phyloP scores from a whole-genome alignment of 768 basidiomycete genomes.

The Lentinula edodes region DNA sequence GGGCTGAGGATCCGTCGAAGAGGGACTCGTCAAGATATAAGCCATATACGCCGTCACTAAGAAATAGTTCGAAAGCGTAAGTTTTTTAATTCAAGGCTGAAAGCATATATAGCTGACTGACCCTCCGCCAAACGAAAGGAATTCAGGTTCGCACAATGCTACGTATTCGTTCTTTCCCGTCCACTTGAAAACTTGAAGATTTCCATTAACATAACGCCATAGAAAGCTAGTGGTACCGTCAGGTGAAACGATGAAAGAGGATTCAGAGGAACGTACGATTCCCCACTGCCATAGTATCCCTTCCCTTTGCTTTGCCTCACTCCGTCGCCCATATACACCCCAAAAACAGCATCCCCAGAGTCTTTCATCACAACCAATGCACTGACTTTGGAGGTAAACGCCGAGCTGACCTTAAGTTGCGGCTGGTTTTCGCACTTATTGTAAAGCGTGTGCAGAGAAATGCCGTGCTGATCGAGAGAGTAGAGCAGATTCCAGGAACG shows the following conservation, averaged over 20 bases:
- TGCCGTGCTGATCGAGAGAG: slow-evolving; percentile 93
- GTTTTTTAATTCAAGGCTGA: not conserved
- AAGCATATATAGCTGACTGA: slow-evolving; percentile 30
- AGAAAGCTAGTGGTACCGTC: slow-evolving; percentile 52
- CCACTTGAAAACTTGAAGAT: slow-evolving; percentile 67
- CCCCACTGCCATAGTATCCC: slow-evolving; percentile 83
- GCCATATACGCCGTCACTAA: slow-evolving; percentile 82
- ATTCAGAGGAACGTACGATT: slow-evolving; percentile 51
- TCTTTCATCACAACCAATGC: slow-evolving; percentile 67
- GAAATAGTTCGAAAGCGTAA: not conserved
- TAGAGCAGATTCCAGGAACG: slow-evolving; percentile 76
- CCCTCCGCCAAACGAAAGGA: slow-evolving; percentile 91
- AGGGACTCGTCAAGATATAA: slow-evolving; percentile 83
- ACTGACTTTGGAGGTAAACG: slow-evolving; percentile 24
- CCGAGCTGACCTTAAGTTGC: slow-evolving; percentile 21
- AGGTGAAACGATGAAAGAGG: not conserved
- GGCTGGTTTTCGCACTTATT: slow-evolving; percentile 44
- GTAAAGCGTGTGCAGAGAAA: slow-evolving; percentile 87
- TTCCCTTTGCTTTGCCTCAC: slow-evolving; percentile 52
- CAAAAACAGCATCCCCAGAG: slow-evolving; percentile 61
- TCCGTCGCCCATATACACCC: slow-evolving; percentile 79
- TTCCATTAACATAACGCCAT: slow-evolving; percentile 54
- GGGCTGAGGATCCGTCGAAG: slow-evolving; percentile 76
- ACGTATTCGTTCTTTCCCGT: slow-evolving; percentile 91
- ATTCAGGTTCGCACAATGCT: slow-evolving; percentile 74